Percentiles rank a stretch among this genome's conserved stretches.
Conservation (phyloP, 1,284 basidiomycete genomes). For the Ustilago lituana region DNA sequence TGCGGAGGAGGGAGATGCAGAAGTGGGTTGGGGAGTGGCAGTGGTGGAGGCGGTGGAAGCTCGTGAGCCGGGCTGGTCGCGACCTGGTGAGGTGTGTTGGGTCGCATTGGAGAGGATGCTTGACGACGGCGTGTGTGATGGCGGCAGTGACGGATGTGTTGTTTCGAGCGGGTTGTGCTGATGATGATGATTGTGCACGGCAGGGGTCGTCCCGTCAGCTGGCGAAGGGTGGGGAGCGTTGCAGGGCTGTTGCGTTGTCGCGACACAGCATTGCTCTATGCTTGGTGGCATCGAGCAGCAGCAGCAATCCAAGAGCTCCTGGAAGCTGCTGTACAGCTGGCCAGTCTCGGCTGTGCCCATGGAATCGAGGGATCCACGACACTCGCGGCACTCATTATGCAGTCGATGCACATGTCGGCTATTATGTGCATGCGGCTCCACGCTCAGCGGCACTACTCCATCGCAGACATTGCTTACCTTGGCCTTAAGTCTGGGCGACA, state of each 20-base stretch:
- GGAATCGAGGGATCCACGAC: slow-evolving; percentile 21
- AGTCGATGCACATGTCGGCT: neutral
- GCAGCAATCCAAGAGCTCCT: slow-evolving; percentile 48
- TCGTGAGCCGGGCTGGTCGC: slow-evolving; percentile 9
- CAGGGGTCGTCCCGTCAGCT: slow-evolving; percentile 3
- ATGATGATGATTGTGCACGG: slow-evolving; percentile 3
- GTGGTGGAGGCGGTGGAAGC: slow-evolving; percentile 27
- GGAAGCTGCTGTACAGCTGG: slow-evolving; percentile 43
- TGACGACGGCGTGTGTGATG: slow-evolving; percentile 29
- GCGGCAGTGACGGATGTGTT: slow-evolving; percentile 5
- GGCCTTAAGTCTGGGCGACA: slow-evolving; percentile 1
- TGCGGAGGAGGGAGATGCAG: slow-evolving; percentile 13
- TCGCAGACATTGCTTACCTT: slow-evolving; percentile 7
- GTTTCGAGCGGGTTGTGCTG: neutral
- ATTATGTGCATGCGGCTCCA: neutral
- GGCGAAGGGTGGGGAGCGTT: slow-evolving; percentile 7
- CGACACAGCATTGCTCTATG: slow-evolving; percentile 40
- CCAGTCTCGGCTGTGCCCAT: slow-evolving; percentile 18
- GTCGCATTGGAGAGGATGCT: slow-evolving; percentile 29
- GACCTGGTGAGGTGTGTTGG: slow-evolving; percentile 16
- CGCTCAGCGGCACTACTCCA: neutral
- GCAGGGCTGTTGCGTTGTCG: slow-evolving; percentile 13
- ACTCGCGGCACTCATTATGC: slow-evolving; percentile 31
- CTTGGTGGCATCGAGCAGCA: slow-evolving; percentile 44
- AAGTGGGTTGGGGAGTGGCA: slow-evolving; percentile 23